Base-by-base conservation (phyloP, 2,329 filamentous ascomycete genomes). In the Hortaea werneckii region DNA sequence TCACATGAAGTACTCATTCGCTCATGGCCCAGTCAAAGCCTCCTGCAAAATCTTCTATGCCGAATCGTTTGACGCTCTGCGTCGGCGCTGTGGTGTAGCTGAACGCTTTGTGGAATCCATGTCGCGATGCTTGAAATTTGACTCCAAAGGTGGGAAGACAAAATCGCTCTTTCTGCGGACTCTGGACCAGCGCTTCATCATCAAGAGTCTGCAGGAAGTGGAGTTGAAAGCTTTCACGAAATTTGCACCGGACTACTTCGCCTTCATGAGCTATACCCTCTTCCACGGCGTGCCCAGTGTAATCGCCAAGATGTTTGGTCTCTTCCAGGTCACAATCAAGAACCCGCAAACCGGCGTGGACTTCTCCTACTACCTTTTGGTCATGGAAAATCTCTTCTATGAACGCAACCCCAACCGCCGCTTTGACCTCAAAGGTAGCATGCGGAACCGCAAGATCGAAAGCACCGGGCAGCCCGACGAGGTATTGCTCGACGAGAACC, bases 341-440 rank as follows among this genome's bases (percentile, higher is more conserved):
- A 96, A 96, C 57, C 87, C 92, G 0, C 75, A 79, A 12, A 95
- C 89, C 0, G 89, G 88, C 42, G 85, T 85, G 0, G 92, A 98
- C 62, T 90, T 95, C 65, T 94, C 94, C 62, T 87, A 90, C 66
- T 94, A 94, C 65, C 76, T 98, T 44, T 73, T 98, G 4, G 77
- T 98, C 12, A 98, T 96, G 81, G 92, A 98, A 67, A 98, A 98
- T 56, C 71, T 98, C 11, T 98, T 98, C 65, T 98, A 98, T 61
- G 92, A 96, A 62, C 85, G 92, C 28, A 81, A 80, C 12, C 88
- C 89, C 0, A 90, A 86, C 29, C 82, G 92, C 2, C 67, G 71
- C 9, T 74, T 98, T 62, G 92, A 98, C 62, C 78, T 98, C 50
- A 98, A 98, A 64, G 92, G 92, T 1, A 95, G 87, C 6, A 98